Evolutionary conservation across 495 filamentous ascomycete genomes (phyloP), one percentile per base, ranked within the genome.

Genomic region (Hypoxylon perforatum): DNA sequence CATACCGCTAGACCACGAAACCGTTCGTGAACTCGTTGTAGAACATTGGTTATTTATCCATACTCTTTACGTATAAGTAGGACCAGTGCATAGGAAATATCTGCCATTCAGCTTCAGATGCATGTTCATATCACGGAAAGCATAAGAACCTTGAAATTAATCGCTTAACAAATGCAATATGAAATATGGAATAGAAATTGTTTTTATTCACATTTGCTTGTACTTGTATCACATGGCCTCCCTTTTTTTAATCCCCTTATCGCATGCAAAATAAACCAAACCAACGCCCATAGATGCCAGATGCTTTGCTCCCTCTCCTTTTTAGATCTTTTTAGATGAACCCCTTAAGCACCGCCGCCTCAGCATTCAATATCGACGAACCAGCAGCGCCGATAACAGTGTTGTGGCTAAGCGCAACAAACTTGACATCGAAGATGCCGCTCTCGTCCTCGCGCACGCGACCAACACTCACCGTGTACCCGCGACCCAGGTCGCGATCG

Each of bases 371-470:
- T 75, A 97, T 96, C 14, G 92, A 96, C 8, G 92, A 95, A 30
- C 95, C 95, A 9, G 95, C 93, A 36, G 95, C 95, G 67, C 94
- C 94, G 73, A 99, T 94, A 42, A 99, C 89, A 44, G 94, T 94
- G 74, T 95, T 96, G 75, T 95, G 92, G 54, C 88, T 92, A 68
- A 95, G 75, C 4, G 90, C 88, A 30, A 91, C 91, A 75, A 95
- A 95, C 69, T 91, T 89, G 59, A 94, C 81, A 76, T 95, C 92
- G 65, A 94, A 91, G 39, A 92, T 88, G 21, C 89, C 91, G 64
- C 87, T 89, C 63, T 88, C 81, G 57, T 91, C 89, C 73, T 91
- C 85, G 50, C 92, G 80, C 18, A 95, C 83, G 23, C 92, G 86
- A 0, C 92, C 92, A 19, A 95, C 92, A 62, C 87, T 92, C 12